These are phyloP conservation scores for Komagataella populi DNA, from an alignment of 805 yeast species.

Conservation along the genomic window DNA sequence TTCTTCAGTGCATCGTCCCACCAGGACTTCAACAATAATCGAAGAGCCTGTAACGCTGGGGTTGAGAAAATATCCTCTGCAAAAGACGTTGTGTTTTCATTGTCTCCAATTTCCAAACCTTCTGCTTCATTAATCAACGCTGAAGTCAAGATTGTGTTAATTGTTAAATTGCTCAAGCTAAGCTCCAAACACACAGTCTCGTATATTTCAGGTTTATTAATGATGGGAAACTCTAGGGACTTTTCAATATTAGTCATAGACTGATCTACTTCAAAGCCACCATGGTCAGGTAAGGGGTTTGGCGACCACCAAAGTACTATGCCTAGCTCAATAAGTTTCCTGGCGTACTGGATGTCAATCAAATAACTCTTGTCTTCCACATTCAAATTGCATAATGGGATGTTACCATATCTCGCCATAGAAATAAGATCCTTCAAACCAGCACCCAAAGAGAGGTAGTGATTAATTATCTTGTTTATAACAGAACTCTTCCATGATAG, in stretches of 20 bases:
- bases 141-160: constrained; percentile 80
- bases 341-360: constrained; percentile 79
- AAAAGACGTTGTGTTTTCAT: constrained; percentile 25
- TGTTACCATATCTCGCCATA: constrained; percentile 56
- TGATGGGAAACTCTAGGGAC: constrained; percentile 48
- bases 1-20: constrained; percentile 79
- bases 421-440: constrained; percentile 58
- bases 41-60: constrained; percentile 56
- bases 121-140: constrained; percentile 78
- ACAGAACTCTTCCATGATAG: constrained; percentile 71
- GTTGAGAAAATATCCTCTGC: constrained; percentile 77
- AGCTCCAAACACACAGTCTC: constrained; percentile 69
- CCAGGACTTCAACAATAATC: constrained; percentile 74
- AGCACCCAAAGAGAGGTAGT: constrained; percentile 56
- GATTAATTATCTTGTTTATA: constrained; percentile 51
- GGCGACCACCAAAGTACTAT: constrained; percentile 93
- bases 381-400: constrained; percentile 79
- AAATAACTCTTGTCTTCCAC: constrained; percentile 66
- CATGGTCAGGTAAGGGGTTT: constrained; percentile 67
- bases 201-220: constrained; percentile 71
- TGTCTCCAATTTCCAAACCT: constrained; percentile 64
- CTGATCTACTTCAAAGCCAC: constrained; percentile 61
- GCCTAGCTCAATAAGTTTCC: constrained; percentile 50
- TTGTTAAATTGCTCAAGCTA: constrained; percentile 62
- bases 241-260: constrained; percentile 30